Evolutionary conservation across 2,329 filamentous ascomycete species (phyloP), one percentile per base, ranked within the genome.

Genomic region (Talaromyces sp.): DNA sequence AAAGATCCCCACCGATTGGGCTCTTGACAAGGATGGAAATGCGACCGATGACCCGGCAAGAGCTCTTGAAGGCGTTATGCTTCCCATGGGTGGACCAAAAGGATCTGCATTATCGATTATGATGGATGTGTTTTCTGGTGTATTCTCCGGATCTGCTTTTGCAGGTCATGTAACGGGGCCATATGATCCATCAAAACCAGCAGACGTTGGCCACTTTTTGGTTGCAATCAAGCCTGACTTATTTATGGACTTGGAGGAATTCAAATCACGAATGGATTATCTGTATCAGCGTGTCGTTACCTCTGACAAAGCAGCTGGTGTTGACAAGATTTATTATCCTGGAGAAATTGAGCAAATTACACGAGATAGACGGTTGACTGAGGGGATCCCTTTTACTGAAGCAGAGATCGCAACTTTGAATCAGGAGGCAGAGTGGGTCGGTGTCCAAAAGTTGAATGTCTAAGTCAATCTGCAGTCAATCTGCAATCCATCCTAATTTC

Each of bases 111-210:
- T 95, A 47, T 81, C 90, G 0, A 86, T 95, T 63, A 94, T 93
- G 90, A 95, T 95, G 92, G 91, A 95, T 73, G 89, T 96, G 2
- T 94, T 95, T 73, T 93, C 90, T 0, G 91, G 91, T 1, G 80
- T 81, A n/a, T 70, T 95, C 0, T 92, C 90, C 0, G 91, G 91
- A 0, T 89, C 88, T 37, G 90, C 90, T 0, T 95, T 92, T 76
- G 92, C 90, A 0, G 91, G 91, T 0, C 83, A 90, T 71, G 91
- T 95, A 19, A 90, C 88, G 0, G 86, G 86, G 19, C 92, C 91
- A 0, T 95, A 95, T 74, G 90, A 93, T 71, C 83, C 89, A 2
- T 88, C 85, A 0, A 85, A 82, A 65, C 83, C 87, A 1, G 87
- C 89, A 0, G 87, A 92, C 70, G 90, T 92, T 0, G 90, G 90